These are phyloP conservation scores for Trichosporon sp. DNA, from an alignment of 1,284 basidiomycete genomes.

Conservation along the genomic window DNA sequence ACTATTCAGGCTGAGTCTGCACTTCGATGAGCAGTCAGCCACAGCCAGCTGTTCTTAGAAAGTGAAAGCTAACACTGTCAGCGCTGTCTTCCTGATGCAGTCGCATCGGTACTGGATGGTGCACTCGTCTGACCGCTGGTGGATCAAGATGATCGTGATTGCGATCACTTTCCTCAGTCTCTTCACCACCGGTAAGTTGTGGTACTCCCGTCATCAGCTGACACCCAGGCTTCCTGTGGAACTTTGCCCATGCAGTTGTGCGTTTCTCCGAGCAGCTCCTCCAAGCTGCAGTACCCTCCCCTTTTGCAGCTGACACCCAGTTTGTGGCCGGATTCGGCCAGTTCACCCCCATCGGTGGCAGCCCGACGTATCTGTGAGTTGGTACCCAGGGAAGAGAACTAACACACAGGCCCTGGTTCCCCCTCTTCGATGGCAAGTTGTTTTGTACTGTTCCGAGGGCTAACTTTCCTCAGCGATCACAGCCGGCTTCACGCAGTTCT, in stretches of 20 bases:
- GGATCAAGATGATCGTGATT: constrained; percentile 36
- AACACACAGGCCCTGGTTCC: constrained; percentile 30
- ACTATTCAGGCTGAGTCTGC: no score
- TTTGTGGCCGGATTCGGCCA: constrained; percentile 38
- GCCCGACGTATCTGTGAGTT: constrained; percentile 19
- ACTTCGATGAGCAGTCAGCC: no score
- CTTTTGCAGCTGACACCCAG: constrained; percentile 20
- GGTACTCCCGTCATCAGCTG: not conserved
- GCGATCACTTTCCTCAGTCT: not conserved
- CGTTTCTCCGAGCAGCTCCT: no score
- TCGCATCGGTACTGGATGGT: constrained; percentile 32
- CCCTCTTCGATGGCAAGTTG: constrained; percentile 31
- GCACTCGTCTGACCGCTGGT: constrained; percentile 35
- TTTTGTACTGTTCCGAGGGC: not conserved
- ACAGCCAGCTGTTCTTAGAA: no score
- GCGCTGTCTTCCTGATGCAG: constrained; percentile 37
- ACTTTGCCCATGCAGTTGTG: constrained; percentile 13
- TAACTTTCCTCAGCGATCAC: not conserved
- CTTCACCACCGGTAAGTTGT: constrained; percentile 10
- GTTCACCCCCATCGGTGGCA: constrained; percentile 31
- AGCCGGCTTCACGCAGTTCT: constrained; percentile 34
- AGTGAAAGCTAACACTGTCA: constrained; percentile 18
- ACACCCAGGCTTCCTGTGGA: constrained; percentile 7
- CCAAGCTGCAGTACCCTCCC: no score
- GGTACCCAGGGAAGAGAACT: not conserved